Conservation (phyloP, 192 early-diverging fungal genomes). For the Coemansia sp. region DNA sequence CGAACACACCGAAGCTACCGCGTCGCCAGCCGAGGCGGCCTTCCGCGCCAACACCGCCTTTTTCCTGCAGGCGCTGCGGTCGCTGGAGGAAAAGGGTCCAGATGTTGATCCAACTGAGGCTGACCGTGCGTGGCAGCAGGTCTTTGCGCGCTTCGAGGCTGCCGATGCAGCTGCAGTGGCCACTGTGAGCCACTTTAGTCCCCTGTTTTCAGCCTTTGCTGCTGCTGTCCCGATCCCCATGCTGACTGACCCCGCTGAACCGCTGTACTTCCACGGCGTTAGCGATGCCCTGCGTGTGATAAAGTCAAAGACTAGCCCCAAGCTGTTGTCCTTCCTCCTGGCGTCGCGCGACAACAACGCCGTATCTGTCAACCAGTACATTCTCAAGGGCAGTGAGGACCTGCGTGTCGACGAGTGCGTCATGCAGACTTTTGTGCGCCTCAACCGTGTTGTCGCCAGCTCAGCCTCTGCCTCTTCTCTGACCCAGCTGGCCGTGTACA, state of each 20-base stretch:
- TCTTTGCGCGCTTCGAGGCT: no score
- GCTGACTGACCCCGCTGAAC: conserved; percentile 24
- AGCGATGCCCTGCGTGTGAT: conserved; percentile 20
- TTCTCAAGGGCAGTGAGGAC: conserved; percentile 93
- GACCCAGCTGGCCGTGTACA: conserved; percentile 23
- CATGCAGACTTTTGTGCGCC: conserved; percentile 62
- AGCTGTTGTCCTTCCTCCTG: conserved; percentile 65
- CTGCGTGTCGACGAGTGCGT: conserved; percentile 88
- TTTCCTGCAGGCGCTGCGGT: conserved; percentile 14
- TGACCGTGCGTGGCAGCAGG: no score
- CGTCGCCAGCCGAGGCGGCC: conserved; percentile 13
- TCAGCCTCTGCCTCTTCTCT: not conserved
- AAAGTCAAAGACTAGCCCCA: conserved; percentile 83
- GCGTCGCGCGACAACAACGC: conserved; percentile 46
- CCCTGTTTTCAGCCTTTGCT: conserved; percentile 10
- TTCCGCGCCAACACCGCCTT: conserved; percentile 6
- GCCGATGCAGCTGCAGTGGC: conserved; percentile 2
- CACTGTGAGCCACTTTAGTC: conserved; percentile 7
- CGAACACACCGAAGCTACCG: conserved; percentile 3
- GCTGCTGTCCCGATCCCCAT: conserved; percentile 29
- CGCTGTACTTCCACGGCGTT: conserved; percentile 19
- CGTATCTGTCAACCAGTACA: conserved; percentile 62
- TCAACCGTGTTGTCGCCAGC: conserved; percentile 21
- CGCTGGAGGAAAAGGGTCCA: conserved; percentile 13
- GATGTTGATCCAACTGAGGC: no score